Evolutionary conservation across 805 yeast genomes (phyloP).

Genomic region (Myxozyma nipponensis): DNA sequence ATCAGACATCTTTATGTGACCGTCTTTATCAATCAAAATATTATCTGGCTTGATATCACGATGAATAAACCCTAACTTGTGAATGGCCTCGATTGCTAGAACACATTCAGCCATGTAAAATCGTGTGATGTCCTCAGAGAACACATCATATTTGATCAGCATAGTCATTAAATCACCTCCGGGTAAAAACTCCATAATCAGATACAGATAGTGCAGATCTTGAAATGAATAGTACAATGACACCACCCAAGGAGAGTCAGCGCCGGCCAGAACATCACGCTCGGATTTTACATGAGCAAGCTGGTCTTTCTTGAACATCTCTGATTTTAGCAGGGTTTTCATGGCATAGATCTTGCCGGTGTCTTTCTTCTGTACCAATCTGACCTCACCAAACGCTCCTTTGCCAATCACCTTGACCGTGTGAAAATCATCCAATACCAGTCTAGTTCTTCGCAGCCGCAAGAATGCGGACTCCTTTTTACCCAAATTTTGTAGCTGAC

Average conservation of each 20-base stretch:
- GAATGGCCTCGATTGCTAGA: constrained; percentile 89
- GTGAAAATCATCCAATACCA: constrained; percentile 75
- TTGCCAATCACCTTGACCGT: constrained; percentile 92
- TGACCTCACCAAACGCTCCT: constrained; percentile 97
- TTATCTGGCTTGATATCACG: constrained; percentile 98
- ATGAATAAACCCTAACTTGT: constrained; percentile 89
- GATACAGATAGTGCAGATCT: constrained; percentile 66
- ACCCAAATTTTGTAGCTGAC: constrained; percentile 79
- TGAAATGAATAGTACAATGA: constrained; percentile 78
- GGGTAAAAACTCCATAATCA: constrained; percentile 79
- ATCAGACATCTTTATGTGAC: constrained; percentile 66
- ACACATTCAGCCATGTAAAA: constrained; percentile 97
- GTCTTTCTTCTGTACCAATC: constrained; percentile 88
- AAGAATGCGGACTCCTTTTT: constrained; percentile 83
- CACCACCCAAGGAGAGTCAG: constrained; percentile 86
- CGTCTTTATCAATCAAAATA: constrained; percentile 75
- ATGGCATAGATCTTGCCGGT: constrained; percentile 90
- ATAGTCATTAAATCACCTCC: constrained; percentile 92
- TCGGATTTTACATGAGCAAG: constrained; percentile 94
- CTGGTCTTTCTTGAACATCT: constrained; percentile 93
- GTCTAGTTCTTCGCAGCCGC: constrained; percentile 77
- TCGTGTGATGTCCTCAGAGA: constrained; percentile 82
- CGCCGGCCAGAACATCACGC: constrained; percentile 88
- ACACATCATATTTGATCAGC: constrained; percentile 91
- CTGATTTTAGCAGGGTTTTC: constrained; percentile 86